Evolutionary conservation across 1,284 basidiomycete genomes (phyloP).

Genomic region (Sanguinoderma infundibulare): DNA sequence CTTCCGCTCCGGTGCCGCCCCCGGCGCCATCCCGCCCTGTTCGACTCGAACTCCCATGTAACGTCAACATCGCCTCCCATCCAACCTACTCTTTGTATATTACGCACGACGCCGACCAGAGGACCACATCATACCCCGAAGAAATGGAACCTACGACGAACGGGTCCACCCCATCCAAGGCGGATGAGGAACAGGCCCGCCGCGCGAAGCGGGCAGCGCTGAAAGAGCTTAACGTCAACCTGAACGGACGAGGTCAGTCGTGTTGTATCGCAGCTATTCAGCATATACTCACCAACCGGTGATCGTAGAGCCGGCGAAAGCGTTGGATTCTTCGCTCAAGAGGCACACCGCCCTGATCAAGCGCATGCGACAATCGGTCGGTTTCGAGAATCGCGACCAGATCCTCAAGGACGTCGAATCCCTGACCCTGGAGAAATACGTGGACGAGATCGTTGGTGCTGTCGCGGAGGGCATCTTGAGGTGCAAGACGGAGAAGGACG

Average conservation of each 20-base stretch:
- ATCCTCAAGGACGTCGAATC: conserved; percentile 91
- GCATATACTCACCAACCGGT: not conserved
- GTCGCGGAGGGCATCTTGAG: conserved; percentile 84
- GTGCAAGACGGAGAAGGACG: conserved; percentile 89
- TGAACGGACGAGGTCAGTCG: conserved; percentile 50
- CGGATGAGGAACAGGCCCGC: conserved; percentile 67
- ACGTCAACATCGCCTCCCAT: conserved; percentile 5
- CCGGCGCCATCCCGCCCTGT: conserved; percentile 4
- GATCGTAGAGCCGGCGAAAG: conserved; percentile 57
- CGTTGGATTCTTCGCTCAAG: conserved; percentile 90
- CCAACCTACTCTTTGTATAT: not conserved
- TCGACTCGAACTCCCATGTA: conserved; percentile 13
- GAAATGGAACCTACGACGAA: conserved; percentile 28
- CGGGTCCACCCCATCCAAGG: conserved; percentile 39
- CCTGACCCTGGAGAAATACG: conserved; percentile 92
- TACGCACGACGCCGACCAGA: not conserved
- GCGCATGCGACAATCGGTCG: conserved; percentile 82
- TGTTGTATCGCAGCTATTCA: not conserved
- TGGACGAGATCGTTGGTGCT: conserved; percentile 92
- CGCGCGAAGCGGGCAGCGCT: conserved; percentile 58
- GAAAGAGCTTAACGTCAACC: conserved; percentile 55
- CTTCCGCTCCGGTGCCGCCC: conserved; percentile 4
- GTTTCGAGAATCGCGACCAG: conserved; percentile 79
- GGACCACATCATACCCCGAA: not conserved
- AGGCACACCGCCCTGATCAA: conserved; percentile 94